Evolutionary conservation across 805 yeast species (phyloP).

Genomic region (Zygosaccharomyces bisporus): DNA sequence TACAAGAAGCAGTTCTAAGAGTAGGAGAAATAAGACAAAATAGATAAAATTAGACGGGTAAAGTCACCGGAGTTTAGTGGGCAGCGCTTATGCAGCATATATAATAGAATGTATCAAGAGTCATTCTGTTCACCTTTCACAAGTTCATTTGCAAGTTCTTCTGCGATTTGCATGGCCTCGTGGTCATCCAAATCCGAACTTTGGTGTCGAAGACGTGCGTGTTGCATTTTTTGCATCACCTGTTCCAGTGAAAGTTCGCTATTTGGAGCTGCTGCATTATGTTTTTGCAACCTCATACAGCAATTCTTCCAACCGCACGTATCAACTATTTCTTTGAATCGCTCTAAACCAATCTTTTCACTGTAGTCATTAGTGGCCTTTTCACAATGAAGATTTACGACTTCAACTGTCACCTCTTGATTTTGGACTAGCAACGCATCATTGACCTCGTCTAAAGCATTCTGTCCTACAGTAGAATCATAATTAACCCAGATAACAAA

Average conservation of each 20-base stretch:
- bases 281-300: neutral
- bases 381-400: slow-evolving; percentile 31
- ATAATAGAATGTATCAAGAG: neutral
- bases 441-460: slow-evolving; percentile 39
- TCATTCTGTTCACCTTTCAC: neutral
- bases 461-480: slow-evolving; percentile 15
- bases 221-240: slow-evolving; percentile 18
- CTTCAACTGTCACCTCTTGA: slow-evolving; percentile 38
- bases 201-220: slow-evolving; percentile 21
- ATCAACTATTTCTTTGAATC: slow-evolving; percentile 46
- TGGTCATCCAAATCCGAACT: slow-evolving; percentile 8
- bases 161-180: slow-evolving; percentile 23
- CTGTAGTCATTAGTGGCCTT: slow-evolving; percentile 39
- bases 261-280: neutral
- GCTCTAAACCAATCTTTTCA: slow-evolving; percentile 42
- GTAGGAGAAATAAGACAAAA: neutral
- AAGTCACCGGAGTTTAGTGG: neutral
- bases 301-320: slow-evolving; percentile 45
- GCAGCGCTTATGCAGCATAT: neutral
- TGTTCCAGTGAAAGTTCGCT: slow-evolving; percentile 6
- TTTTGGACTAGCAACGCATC: slow-evolving; percentile 16
- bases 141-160: slow-evolving; percentile 25
- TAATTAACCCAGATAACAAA: slow-evolving; percentile 27
- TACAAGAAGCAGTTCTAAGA: slow-evolving; percentile 21
- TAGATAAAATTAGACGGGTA: neutral